Conservation (phyloP, 331 rosid species). For the Saraca asoca region DNA sequence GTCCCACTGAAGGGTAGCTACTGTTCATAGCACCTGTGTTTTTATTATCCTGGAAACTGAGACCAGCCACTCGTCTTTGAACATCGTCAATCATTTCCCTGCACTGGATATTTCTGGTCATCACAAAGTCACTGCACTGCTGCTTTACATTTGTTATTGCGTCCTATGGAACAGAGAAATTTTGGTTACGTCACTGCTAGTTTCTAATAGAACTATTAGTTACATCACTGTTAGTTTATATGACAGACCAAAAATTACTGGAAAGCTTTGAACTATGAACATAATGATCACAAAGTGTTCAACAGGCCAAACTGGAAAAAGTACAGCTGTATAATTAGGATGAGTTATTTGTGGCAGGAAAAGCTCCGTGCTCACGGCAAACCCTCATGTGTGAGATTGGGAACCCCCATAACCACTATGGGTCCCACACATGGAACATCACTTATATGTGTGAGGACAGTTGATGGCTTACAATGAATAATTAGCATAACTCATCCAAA, state of each 20-base stretch:
- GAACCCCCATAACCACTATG: no score
- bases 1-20: constrained; percentile 60
- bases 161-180: constrained; percentile 56
- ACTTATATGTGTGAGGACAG: no score
- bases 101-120: constrained; percentile 98
- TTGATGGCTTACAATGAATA: not conserved
- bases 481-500: constrained; percentile 12
- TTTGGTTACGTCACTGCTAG: constrained; percentile 5
- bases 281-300: no score
- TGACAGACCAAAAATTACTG: not conserved
- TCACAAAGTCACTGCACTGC: constrained; percentile 90
- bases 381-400: no score
- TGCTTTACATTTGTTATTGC: constrained; percentile 93
- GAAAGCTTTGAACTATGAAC: no score
- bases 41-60: constrained; percentile 80
- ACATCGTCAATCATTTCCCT: constrained; percentile 97
- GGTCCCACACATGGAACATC: no score
- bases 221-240: constrained; percentile 1
- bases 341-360: no score
- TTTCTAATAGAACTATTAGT: no score
- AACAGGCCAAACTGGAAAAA: no score
- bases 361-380: no score
- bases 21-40: constrained; percentile 46
- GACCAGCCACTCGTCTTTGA: constrained; percentile 86
- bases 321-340: no score